Evolutionary conservation across 257 asterid species (phyloP).

Genomic region (Solanum habrochaites): DNA sequence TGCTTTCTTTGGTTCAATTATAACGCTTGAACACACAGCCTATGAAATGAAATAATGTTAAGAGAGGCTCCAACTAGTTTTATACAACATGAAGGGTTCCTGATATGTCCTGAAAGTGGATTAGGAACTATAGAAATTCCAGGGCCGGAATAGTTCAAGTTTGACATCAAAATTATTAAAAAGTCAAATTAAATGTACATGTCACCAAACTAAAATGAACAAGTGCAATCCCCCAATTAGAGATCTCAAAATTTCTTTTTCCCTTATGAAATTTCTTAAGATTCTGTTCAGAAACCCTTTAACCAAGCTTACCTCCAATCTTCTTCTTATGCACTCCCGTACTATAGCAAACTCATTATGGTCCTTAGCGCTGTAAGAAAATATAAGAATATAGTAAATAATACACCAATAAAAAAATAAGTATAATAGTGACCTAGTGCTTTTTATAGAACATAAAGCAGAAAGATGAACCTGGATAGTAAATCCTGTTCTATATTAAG

Average conservation of each 20-base stretch:
- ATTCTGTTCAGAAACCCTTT: not conserved
- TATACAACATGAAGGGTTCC: not conserved
- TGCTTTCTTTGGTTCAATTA: conserved; percentile 68
- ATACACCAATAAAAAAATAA: not conserved
- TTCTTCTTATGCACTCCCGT: conserved; percentile 68
- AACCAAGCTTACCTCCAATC: conserved; percentile 62
- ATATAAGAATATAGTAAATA: not conserved
- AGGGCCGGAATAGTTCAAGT: not conserved
- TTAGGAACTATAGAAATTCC: not conserved
- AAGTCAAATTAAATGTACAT: too few species aligned
- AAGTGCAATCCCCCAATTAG: not conserved
- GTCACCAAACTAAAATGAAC: not conserved
- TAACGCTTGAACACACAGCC: conserved; percentile 57
- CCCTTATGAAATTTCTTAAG: not conserved
- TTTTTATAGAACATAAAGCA: not conserved
- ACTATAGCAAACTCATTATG: conserved; percentile 86
- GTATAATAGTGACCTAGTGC: not conserved
- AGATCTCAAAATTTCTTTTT: not conserved
- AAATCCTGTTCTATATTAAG: conserved; percentile 73
- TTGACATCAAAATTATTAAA: not conserved
- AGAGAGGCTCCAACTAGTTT: not conserved
- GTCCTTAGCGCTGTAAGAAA: conserved; percentile 60
- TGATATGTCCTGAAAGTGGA: not conserved
- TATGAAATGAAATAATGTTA: conserved; percentile 10
- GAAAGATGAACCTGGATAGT: conserved; percentile 59